Evolutionary conservation across 2,329 filamentous ascomycete genomes (phyloP).

Genomic region (Penicillium sclerotigenum): DNA sequence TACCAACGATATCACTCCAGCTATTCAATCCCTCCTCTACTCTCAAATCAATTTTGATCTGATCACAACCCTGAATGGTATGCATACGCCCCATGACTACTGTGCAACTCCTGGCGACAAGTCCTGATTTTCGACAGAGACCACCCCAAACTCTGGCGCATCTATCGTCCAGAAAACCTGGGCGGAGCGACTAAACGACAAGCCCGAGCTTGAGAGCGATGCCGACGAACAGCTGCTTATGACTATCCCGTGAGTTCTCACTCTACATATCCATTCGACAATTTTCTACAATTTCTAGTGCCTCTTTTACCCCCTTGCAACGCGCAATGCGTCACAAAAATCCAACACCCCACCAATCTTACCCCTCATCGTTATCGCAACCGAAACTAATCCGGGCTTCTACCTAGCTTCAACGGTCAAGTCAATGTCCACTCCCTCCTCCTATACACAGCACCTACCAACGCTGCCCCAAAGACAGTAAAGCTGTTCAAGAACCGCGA

Average conservation of each 20-base stretch:
- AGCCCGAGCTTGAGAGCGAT: constrained; percentile 78
- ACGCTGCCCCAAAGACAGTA: constrained; percentile 73
- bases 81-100: neutral
- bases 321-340: neutral
- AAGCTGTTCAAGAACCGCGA: constrained; percentile 85
- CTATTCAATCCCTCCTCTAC: constrained; percentile 86
- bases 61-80: constrained; percentile 76
- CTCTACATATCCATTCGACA: neutral
- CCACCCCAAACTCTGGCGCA: constrained; percentile 63
- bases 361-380: constrained; percentile 24
- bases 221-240: constrained; percentile 93
- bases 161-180: constrained; percentile 86
- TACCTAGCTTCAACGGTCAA: constrained; percentile 78
- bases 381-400: constrained; percentile 2
- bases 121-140: constrained; percentile 44
- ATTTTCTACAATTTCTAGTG: neutral
- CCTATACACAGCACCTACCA: constrained; percentile 70
- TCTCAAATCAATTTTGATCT: constrained; percentile 86
- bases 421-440: constrained; percentile 89
- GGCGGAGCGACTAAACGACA: constrained; percentile 68
- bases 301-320: neutral
- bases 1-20: constrained; percentile 86
- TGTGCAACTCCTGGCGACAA: neutral
- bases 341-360: constrained; percentile 17
- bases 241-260: constrained; percentile 69